Percentiles rank a stretch among this genome's conserved stretches.
phyloP scores from a whole-genome alignment of 1,139 yeast species.

The Magnusiomyces fungicola region DNA sequence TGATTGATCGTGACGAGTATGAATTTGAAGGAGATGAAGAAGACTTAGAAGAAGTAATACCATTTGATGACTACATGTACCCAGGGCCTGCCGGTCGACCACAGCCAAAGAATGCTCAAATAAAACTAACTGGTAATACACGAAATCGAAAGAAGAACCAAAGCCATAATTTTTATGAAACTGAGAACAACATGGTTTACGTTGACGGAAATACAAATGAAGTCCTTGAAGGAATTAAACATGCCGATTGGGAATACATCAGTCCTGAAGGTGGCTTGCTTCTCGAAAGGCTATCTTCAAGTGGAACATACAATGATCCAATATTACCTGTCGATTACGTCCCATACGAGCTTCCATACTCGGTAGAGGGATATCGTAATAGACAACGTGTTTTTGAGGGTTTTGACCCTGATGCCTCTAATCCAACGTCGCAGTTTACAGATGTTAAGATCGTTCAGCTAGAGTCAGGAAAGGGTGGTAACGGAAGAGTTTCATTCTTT shows the following conservation, averaged over 20 bases:
- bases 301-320: slow-evolving; percentile 16
- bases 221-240: neutral
- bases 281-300: slow-evolving; percentile 7
- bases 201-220: neutral
- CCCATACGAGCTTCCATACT: slow-evolving; percentile 26
- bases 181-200: slow-evolving; percentile 3
- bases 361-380: slow-evolving; percentile 23
- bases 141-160: neutral
- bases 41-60: slow-evolving; percentile 5
- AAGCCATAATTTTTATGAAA: neutral
- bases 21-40: neutral
- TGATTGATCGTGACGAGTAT: neutral
- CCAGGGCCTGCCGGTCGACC: neutral
- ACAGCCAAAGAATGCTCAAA: neutral
- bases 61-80: neutral
- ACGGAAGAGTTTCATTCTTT: slow-evolving; percentile 78
- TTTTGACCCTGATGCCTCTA: slow-evolving; percentile 7
- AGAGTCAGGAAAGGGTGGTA: slow-evolving; percentile 81
- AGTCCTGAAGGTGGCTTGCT: neutral
- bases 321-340: slow-evolving; percentile 15
- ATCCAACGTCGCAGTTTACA: slow-evolving; percentile 31
- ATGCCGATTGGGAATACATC: neutral
- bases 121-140: neutral
- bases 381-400: slow-evolving; percentile 21
- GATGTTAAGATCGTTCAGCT: slow-evolving; percentile 65